Evolutionary conservation across 768 basidiomycete species (phyloP).

Genomic region (Dioszegia aurantiaca): DNA sequence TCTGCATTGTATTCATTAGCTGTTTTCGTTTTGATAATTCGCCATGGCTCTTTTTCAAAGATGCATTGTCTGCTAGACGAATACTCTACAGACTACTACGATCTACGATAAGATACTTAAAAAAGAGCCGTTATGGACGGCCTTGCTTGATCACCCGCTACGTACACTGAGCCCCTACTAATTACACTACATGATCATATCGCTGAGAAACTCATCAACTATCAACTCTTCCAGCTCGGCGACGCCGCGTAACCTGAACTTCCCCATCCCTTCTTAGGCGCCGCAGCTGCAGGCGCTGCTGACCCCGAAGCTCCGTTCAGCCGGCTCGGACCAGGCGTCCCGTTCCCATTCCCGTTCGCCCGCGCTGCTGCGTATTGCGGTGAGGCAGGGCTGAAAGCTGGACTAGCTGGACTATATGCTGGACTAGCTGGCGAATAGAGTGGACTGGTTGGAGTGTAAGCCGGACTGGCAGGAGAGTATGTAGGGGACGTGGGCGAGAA

Average conservation of each 20-base stretch:
- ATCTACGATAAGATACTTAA: not conserved
- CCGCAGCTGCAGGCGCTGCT: not conserved
- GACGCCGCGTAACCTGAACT: constrained; percentile 28
- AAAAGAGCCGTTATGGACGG: not conserved
- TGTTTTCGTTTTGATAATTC: too few relatives aligned
- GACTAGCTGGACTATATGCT: constrained; percentile 89
- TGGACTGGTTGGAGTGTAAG: constrained; percentile 84
- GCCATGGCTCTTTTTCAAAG: constrained; percentile 1
- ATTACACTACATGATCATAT: not conserved
- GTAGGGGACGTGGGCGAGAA: constrained; percentile 73
- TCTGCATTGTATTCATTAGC: too few relatives aligned
- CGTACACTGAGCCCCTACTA: not conserved
- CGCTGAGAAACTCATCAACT: not conserved
- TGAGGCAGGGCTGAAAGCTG: constrained; percentile 56
- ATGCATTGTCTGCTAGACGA: not conserved
- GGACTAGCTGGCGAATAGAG: constrained; percentile 90
- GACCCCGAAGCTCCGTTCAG: constrained; percentile 11
- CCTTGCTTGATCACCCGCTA: too few relatives aligned
- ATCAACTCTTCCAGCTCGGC: constrained; percentile 38
- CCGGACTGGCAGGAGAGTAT: constrained; percentile 82
- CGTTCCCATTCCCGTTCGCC: constrained; percentile 14
- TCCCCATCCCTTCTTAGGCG: constrained; percentile 39
- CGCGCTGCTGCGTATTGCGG: constrained; percentile 29
- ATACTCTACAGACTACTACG: constrained; percentile 12
- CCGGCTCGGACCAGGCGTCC: constrained; percentile 6